phyloP scores from a whole-genome alignment of 1,284 basidiomycete species.

The Apiotrichum sp. region DNA sequence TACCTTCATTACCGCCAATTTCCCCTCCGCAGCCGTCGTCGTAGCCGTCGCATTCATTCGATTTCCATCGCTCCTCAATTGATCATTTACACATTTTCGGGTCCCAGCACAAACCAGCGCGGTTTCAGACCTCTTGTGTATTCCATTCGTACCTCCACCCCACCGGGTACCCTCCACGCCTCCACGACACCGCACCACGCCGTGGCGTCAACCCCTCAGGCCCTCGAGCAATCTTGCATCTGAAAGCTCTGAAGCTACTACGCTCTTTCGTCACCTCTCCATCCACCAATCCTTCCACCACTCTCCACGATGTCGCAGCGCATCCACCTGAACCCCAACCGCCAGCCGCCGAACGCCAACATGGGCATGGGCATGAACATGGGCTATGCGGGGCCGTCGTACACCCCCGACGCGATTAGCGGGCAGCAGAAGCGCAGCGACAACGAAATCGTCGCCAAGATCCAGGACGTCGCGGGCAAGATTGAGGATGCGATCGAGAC shows the following conservation, averaged over 20 bases:
- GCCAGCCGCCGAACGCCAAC: constrained; percentile 22
- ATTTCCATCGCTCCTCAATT: too few species aligned
- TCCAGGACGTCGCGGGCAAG: constrained; percentile 68
- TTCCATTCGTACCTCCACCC: not conserved
- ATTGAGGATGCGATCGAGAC: constrained; percentile 91
- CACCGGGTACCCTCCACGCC: not conserved
- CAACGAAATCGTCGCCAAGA: constrained; percentile 75
- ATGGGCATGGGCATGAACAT: constrained; percentile 12
- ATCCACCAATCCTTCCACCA: constrained; percentile 36
- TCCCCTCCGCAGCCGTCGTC: too few species aligned
- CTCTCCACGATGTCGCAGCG: constrained; percentile 31
- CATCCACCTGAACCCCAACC: constrained; percentile 48
- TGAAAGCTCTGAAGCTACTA: too few species aligned
- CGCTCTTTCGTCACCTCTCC: not conserved
- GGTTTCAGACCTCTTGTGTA: not conserved
- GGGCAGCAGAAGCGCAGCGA: constrained; percentile 33
- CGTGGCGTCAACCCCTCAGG: not conserved
- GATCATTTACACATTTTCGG: too few species aligned
- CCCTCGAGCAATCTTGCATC: not conserved
- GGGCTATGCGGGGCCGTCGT: constrained; percentile 17
- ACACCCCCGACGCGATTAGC: constrained; percentile 48
- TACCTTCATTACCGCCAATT: too few species aligned
- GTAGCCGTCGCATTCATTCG: too few species aligned
- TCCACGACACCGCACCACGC: not conserved
- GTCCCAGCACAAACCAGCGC: too few species aligned